A percentile compares a stretch with the other conserved stretches of the same genome.
Evolutionary conservation across 2,329 filamentous ascomycete species (phyloP).

Genomic region (Chrysosporium keratinophilum): DNA sequence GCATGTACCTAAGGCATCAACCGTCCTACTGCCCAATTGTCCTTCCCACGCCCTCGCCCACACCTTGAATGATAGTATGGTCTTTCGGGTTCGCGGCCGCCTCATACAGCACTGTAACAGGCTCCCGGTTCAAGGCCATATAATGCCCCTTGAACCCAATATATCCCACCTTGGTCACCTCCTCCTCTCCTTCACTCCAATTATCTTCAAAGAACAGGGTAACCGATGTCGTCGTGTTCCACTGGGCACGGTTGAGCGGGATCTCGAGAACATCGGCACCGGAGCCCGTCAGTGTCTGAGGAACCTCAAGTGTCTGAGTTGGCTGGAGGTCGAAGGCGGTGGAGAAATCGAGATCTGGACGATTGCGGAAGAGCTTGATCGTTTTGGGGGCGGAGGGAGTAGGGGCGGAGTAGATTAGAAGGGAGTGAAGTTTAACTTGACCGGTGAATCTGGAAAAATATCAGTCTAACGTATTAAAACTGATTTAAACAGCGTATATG

Average conservation of each 20-base stretch:
- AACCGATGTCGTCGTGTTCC: constrained; percentile 73
- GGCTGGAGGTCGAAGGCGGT: constrained; percentile 58
- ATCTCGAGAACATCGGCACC: constrained; percentile 68
- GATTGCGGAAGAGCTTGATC: constrained; percentile 79
- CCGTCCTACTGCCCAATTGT: constrained; percentile 34
- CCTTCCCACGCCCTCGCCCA: constrained; percentile 31
- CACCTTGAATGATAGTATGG: constrained; percentile 48
- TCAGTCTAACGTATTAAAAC: background rate
- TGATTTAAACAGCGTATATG: background rate
- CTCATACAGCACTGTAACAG: constrained; percentile 82
- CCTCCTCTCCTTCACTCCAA: constrained; percentile 68
- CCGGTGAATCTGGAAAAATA: constrained; percentile 66
- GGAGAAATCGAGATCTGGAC: constrained; percentile 73
- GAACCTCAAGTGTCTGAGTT: constrained; percentile 66
- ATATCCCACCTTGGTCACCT: constrained; percentile 69
- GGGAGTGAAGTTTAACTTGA: constrained; percentile 82
- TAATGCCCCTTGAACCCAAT: constrained; percentile 91
- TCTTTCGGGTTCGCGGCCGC: constrained; percentile 84
- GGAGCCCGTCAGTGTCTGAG: constrained; percentile 51
- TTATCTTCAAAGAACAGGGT: constrained; percentile 89
- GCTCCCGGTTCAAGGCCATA: constrained; percentile 73
- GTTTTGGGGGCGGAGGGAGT: constrained; percentile 64
- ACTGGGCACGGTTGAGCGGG: constrained; percentile 74
- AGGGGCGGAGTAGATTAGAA: constrained; percentile 71
- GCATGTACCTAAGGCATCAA: background rate